Evolutionary conservation across 192 early-diverging fungal species (phyloP).

Genomic region (Jimgerdemannia flammicorona): DNA sequence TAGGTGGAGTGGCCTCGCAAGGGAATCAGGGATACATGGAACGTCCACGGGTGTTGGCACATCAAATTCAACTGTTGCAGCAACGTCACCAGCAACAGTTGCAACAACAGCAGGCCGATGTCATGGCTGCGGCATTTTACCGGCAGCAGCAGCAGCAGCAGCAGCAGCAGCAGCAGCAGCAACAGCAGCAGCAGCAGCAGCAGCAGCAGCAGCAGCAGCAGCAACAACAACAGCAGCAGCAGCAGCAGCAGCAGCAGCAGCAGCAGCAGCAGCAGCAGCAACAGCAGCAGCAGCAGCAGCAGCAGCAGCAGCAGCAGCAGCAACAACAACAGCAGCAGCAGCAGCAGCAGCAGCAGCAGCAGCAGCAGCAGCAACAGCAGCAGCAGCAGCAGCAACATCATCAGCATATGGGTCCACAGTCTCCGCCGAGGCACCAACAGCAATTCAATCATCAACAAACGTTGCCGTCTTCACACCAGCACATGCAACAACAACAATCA

Average conservation of each 20-base stretch:
- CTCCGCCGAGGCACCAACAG: conserved; percentile 18
- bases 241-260: conserved; percentile 1
- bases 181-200: neutral
- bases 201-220: neutral
- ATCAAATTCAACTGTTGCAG: conserved; percentile 2
- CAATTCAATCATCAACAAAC: conserved; percentile 18
- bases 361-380: neutral
- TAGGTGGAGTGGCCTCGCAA: conserved; percentile 18
- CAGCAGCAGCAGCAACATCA: neutral
- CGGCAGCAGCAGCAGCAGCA: neutral
- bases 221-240: neutral
- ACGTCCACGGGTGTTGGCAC: neutral
- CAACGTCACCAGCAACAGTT: conserved; percentile 1
- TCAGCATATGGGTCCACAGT: conserved; percentile 12
- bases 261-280: neutral
- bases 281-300: neutral
- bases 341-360: neutral
- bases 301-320: neutral
- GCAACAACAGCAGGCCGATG: neutral
- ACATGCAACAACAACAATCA: neutral
- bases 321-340: neutral
- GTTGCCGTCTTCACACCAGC: neutral
- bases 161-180: neutral
- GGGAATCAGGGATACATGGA: conserved; percentile 18
- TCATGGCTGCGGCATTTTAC: neutral